Evolutionary conservation across 2,329 filamentous ascomycete species (phyloP), one percentile per base, ranked within the genome.

Genomic region (Curvularia spicifera): DNA sequence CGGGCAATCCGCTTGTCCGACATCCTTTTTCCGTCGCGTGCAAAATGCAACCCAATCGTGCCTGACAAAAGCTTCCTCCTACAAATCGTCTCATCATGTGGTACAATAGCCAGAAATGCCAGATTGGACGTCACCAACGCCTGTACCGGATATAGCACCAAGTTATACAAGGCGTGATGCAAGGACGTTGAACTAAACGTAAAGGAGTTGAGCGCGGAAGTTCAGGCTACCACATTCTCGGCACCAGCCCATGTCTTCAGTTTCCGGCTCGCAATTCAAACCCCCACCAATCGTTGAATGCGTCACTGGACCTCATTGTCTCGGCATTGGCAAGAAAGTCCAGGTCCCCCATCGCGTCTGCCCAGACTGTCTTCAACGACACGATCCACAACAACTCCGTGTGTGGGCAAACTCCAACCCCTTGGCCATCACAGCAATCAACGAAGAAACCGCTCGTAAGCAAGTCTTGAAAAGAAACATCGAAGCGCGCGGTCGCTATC

Each of bases 261-360:
- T 52, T 39, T 46, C 57, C 51, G 51, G 56, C 28, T 43, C 55
- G 28, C 39, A 51, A 9, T 71, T 72, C 57, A 70, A 65, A 48
- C 60, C 66, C 57, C 69, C 69, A 50, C 67, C 69, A 33, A 62
- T 63, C 48, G 65, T 69, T 48, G 59, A 66, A 53, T 72, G 70
- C 47, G 43, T 70, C 26, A 63, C 60, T 46, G 57, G 53, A 52
- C 43, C 57, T 22, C 57, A 53, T 52, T 72, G 70, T 60, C 64
- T 73, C 50, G 65, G 71, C 51, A 66, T 72, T 47, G 68, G 69
- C 42, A 71, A 64, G 62, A 72, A 71, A 53, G 44, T 70, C 40
- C 57, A 66, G 43, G 47, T 57, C 37, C 51, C 65, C 31, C 56
- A 65, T 49, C 54, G 60, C 24, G 59, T 71, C 37, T 72, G 71